A percentile compares a stretch with the other conserved stretches of the same genome.
phyloP scores from a whole-genome alignment of 2,329 filamentous ascomycete genomes.

The Diaporthe amygdali region DNA sequence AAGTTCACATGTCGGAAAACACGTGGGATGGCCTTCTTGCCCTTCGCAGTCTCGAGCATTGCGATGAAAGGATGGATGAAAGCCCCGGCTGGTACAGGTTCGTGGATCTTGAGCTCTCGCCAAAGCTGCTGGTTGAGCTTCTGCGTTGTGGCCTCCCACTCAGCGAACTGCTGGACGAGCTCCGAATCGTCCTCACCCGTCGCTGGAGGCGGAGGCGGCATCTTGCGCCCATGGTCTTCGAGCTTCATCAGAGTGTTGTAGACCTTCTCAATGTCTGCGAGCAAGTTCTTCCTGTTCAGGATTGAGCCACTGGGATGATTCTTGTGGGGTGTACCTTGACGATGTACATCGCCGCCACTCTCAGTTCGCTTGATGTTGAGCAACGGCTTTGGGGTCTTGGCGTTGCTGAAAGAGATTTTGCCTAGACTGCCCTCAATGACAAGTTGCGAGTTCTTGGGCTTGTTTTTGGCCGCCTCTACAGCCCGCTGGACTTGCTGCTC shows the following conservation, averaged over 20 bases:
- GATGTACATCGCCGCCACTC: constrained; percentile 62
- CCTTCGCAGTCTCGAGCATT: constrained; percentile 92
- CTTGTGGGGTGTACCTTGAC: constrained; percentile 55
- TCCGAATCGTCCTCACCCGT: constrained; percentile 70
- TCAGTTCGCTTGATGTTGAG: constrained; percentile 94
- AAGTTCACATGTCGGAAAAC: constrained; percentile 93
- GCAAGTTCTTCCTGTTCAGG: constrained; percentile 80
- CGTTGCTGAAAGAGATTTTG: constrained; percentile 99
- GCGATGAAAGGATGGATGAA: constrained; percentile 93
- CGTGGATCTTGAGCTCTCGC: constrained; percentile 88
- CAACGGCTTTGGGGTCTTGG: constrained; percentile 93
- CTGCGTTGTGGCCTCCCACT: constrained; percentile 77
- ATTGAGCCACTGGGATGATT: constrained; percentile 44
- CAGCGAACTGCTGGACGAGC: constrained; percentile 74
- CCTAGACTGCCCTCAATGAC: constrained; percentile 95
- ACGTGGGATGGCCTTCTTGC: constrained; percentile 93
- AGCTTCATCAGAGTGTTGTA: constrained; percentile 90
- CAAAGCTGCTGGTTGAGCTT: constrained; percentile 82
- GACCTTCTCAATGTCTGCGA: constrained; percentile 87
- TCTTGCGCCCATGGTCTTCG: constrained; percentile 87
- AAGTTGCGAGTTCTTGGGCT: constrained; percentile 96
- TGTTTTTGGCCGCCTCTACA: constrained; percentile 95
- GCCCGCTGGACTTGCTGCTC: constrained; percentile 98
- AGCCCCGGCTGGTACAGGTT: constrained; percentile 77
- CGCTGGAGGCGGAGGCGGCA: constrained; percentile 66